Base-by-base conservation (phyloP, 768 basidiomycete species). In the Kwoniella bestiolae region DNA sequence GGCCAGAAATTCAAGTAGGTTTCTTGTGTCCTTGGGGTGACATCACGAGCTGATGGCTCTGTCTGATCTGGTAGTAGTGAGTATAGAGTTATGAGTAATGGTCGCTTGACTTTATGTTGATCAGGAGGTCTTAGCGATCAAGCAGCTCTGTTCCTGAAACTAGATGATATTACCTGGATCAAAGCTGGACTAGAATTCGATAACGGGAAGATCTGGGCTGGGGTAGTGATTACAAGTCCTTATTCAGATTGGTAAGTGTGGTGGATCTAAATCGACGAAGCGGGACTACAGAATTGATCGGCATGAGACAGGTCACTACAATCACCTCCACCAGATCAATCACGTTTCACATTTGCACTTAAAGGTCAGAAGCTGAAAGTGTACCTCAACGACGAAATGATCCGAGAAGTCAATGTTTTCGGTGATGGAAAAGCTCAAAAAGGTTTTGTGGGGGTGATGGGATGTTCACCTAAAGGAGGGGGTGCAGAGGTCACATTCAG, bases 221-320 rank as follows among this genome's bases (percentile, higher is more conserved):
- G 68, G 5, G 68, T 56, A 6, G 76, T 77, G 4, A 65, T 73
- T 1, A 65, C 67, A 23, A 63, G 67, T 31, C 67, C 68, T 1
- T 66, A 61, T 50, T 75, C 74, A 3, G 76, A 77, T 56, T 77
- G 76, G 76, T 77, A 23, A 55, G 72, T 61, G 3, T 35, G 25
- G 31, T 7, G 34, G 6, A 6, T 47, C 29, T 53, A n/a, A n/a
- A n/a, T n/a, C n/a, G n/a, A n/a, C n/a, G n/a, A n/a, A n/a, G n/a
- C n/a, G n/a, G n/a, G n/a, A 9, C 38, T 41, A 21, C 21, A 9
- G 18, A 55, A 23, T 55, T 45, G 14, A 52, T 63, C 7, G 53
- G 8, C 55, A 21, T 41, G 12, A 3, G 18, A 14, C 31, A 32
- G 31, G 52, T 26, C 21, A n/a, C 29, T 55, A 11, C 52, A 34